Conservation (phyloP, 345 rosid species). For the Salix purpurea region DNA sequence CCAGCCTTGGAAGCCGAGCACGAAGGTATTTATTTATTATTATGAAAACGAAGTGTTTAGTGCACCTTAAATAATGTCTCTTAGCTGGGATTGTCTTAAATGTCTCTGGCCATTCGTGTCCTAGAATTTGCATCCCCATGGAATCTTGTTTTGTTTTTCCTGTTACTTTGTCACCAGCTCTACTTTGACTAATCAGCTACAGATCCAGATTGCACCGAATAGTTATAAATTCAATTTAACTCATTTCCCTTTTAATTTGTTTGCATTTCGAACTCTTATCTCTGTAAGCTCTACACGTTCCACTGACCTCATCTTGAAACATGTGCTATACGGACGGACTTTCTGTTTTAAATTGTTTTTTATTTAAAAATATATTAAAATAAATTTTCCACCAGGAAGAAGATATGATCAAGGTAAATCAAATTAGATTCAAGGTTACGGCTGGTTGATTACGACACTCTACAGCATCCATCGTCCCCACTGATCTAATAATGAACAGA, state of each 20-base stretch:
- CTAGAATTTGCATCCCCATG: background rate
- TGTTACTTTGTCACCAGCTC: background rate
- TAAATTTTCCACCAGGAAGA: background rate
- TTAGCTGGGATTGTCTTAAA: background rate
- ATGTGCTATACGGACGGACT: no score
- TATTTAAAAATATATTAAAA: no score
- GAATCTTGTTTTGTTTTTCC: conserved; percentile 5
- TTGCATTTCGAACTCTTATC: background rate
- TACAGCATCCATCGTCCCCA: no score
- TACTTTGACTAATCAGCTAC: background rate
- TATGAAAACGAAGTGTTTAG: background rate
- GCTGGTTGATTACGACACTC: background rate
- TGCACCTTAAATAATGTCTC: background rate
- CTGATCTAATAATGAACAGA: no score
- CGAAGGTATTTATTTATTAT: background rate
- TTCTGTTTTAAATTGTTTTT: no score
- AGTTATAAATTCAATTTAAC: no score
- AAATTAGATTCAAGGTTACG: background rate
- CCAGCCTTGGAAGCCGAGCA: background rate
- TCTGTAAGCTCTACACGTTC: background rate
- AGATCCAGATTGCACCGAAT: background rate
- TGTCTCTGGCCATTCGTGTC: background rate
- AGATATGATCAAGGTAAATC: background rate
- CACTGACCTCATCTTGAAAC: no score
- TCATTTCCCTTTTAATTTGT: no score